Conservation (phyloP, 257 asterid species). For the Ballota nigra region DNA sequence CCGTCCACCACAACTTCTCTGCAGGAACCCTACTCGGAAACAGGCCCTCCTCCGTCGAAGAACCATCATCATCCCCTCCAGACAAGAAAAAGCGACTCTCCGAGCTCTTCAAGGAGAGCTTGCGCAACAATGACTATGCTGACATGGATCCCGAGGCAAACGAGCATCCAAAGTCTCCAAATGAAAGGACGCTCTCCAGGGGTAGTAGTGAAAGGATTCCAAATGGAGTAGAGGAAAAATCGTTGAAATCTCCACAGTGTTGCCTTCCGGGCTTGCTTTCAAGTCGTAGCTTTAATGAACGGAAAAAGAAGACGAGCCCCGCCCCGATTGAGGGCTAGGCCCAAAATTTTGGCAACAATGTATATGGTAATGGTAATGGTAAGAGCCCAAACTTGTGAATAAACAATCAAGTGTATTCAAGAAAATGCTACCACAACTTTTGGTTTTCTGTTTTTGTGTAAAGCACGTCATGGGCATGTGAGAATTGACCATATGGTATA, state of each 20-base stretch:
- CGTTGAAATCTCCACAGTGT: slow-evolving; percentile 42
- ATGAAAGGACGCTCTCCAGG: slow-evolving; percentile 24
- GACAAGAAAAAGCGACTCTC: slow-evolving; percentile 56
- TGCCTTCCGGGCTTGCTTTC: slow-evolving; percentile 66
- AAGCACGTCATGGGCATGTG: not conserved
- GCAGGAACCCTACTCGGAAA: slow-evolving; percentile 26
- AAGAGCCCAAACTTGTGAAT: slow-evolving; percentile 10
- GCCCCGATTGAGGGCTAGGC: slow-evolving; percentile 3
- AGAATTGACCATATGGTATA: not conserved
- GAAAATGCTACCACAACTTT: no score
- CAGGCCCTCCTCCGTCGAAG: slow-evolving; percentile 18
- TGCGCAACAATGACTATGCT: slow-evolving; percentile 16
- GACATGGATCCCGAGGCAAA: slow-evolving; percentile 15
- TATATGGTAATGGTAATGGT: slow-evolving; percentile 19
- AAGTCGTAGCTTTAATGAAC: slow-evolving; percentile 48
- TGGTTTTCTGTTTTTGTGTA: not conserved
- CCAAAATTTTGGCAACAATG: slow-evolving; percentile 16
- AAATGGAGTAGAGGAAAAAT: slow-evolving; percentile 16
- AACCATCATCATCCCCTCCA: slow-evolving; percentile 34
- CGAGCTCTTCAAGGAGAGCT: slow-evolving; percentile 60
- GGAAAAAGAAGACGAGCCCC: slow-evolving; percentile 43
- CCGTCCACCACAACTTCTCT: slow-evolving; percentile 49
- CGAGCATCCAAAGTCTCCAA: slow-evolving; percentile 25
- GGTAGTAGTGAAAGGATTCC: slow-evolving; percentile 40
- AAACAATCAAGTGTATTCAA: not conserved